Percentiles rank a stretch among this genome's conserved stretches.
Evolutionary conservation across 495 filamentous ascomycete genomes (phyloP).

Genomic region (Trichoderma erinaceum): DNA sequence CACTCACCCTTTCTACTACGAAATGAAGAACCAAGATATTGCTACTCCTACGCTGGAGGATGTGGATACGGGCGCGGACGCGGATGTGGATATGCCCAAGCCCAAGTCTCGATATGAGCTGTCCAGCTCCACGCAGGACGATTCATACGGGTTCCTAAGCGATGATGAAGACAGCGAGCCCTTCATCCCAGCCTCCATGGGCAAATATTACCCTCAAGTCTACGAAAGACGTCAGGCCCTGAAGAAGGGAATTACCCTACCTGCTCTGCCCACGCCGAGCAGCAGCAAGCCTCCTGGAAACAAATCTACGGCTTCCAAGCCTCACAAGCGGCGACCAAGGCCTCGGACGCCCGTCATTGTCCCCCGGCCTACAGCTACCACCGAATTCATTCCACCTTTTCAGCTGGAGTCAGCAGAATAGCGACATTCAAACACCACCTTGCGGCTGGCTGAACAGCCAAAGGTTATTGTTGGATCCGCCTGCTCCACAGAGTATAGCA

Average conservation of each 20-base stretch:
- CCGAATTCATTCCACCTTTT: not conserved
- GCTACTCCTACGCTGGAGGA: not conserved
- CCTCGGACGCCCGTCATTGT: not conserved
- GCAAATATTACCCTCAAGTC: slow-evolving; percentile 52
- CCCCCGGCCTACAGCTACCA: not conserved
- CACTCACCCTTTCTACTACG: slow-evolving; percentile 37
- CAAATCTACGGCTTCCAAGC: slow-evolving; percentile 19
- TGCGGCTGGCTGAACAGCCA: not conserved
- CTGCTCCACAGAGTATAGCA: not conserved
- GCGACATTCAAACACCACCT: not conserved
- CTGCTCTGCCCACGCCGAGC: not conserved
- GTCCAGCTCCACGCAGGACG: not conserved
- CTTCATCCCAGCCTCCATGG: slow-evolving; percentile 28
- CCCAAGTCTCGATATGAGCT: not conserved
- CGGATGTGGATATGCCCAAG: slow-evolving; percentile 1
- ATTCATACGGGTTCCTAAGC: not conserved
- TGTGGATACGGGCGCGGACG: not conserved
- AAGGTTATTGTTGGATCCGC: not conserved
- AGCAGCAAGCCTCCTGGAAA: not conserved
- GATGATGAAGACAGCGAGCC: slow-evolving; percentile 1
- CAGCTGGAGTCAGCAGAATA: not conserved
- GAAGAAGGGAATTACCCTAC: slow-evolving; percentile 19
- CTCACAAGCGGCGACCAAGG: not conserved
- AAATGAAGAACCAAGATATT: slow-evolving; percentile 23
- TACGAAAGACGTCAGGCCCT: slow-evolving; percentile 37